Conservation (phyloP, 495 filamentous ascomycete species). For the Neurospora discreta region DNA sequence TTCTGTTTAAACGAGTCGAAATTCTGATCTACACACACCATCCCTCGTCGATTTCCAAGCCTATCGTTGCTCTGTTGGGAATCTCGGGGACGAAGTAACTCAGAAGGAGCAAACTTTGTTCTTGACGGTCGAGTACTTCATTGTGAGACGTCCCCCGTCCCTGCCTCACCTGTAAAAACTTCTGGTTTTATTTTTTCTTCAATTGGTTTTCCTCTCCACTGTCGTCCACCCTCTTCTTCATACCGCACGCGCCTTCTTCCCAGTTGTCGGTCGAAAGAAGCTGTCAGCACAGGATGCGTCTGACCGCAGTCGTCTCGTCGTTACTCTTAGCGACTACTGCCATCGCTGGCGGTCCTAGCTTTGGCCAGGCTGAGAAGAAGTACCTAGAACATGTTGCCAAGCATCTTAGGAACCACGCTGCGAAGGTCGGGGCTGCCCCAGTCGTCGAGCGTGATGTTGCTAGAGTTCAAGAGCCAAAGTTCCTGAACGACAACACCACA, state of each 20-base stretch:
- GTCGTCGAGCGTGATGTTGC: background rate
- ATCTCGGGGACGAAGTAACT: background rate
- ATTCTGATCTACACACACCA: background rate
- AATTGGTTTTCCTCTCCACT: background rate
- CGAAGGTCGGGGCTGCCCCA: background rate
- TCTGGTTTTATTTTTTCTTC: background rate
- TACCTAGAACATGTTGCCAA: conserved; percentile 15
- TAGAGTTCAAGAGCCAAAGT: conserved; percentile 9
- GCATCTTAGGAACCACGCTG: conserved; percentile 2
- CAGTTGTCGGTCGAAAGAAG: conserved; percentile 1
- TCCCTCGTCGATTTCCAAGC: background rate
- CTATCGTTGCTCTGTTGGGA: background rate
- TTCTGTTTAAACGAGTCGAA: background rate
- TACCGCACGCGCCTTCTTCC: background rate
- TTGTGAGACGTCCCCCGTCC: background rate
- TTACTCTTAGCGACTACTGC: conserved; percentile 18
- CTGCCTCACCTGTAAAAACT: background rate
- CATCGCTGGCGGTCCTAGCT: conserved; percentile 18
- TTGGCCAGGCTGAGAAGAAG: conserved; percentile 27
- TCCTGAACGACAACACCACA: conserved; percentile 26
- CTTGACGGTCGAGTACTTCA: background rate
- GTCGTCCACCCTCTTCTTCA: background rate
- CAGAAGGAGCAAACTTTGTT: background rate
- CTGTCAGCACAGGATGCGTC: conserved; percentile 19
- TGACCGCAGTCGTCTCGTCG: conserved; percentile 12